phyloP scores from a whole-genome alignment of 305 asterid species.

The Rubia tinctorum region DNA sequence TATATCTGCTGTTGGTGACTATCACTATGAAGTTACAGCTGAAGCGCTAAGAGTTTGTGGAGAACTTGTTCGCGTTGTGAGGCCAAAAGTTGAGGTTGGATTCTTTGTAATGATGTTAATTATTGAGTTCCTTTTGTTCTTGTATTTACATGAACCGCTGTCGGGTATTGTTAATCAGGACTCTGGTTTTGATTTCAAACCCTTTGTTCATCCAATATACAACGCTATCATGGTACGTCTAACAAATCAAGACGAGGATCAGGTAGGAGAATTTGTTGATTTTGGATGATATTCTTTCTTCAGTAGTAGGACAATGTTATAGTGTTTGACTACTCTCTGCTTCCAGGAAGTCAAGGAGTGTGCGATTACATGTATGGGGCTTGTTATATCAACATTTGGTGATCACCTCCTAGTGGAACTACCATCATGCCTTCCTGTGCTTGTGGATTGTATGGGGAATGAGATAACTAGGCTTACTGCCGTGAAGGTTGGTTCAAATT shows the following conservation, averaged over 20 bases:
- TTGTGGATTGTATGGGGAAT: conserved; percentile 99
- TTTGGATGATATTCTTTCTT: conserved; percentile 17
- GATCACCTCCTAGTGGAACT: conserved; percentile 81
- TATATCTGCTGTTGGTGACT: conserved; percentile 94
- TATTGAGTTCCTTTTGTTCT: conserved; percentile 8
- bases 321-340: conserved; percentile 26
- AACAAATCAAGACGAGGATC: conserved; percentile 99
- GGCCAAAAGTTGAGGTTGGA: conserved; percentile 79
- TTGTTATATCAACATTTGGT: conserved; percentile 93
- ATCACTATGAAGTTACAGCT: conserved; percentile 97
- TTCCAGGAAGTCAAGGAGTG: conserved; percentile 99
- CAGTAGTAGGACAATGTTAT: neutral
- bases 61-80: conserved; percentile 92
- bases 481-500: conserved; percentile 68
- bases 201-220: conserved; percentile 86
- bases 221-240: conserved; percentile 93
- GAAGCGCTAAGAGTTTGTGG: conserved; percentile 98
- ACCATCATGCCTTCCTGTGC: conserved; percentile 95
- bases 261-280: conserved; percentile 40
- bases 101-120: conserved; percentile 13
- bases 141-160: conserved; percentile 19
- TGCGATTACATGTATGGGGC: conserved; percentile 99
- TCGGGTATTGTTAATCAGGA: conserved; percentile 44
- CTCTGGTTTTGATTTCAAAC: conserved; percentile 78
- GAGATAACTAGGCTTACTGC: conserved; percentile 99